Evolutionary conservation across 2,329 filamentous ascomycete genomes (phyloP).

Genomic region (Phialophora chinensis): DNA sequence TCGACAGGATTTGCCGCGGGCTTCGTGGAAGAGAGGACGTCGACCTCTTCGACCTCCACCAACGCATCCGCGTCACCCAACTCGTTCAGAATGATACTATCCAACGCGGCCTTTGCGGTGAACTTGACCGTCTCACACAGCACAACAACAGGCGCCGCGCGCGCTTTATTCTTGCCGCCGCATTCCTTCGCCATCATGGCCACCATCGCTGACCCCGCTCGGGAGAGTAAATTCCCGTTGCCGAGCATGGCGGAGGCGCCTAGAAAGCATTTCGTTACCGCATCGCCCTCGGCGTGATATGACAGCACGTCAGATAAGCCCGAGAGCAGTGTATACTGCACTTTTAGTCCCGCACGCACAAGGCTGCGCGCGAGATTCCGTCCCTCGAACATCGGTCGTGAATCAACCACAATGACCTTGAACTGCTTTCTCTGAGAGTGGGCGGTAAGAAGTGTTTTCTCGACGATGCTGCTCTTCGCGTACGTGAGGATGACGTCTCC

Average conservation of each 20-base stretch:
- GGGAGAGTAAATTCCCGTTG: slow-evolving; percentile 87
- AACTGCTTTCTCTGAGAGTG: slow-evolving; percentile 71
- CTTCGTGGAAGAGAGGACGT: slow-evolving; percentile 32
- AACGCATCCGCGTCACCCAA: slow-evolving; percentile 77
- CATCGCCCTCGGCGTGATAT: slow-evolving; percentile 51
- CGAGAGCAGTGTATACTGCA: slow-evolving; percentile 81
- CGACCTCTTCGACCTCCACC: slow-evolving; percentile 40
- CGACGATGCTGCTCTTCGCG: slow-evolving; percentile 83
- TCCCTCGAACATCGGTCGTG: slow-evolving; percentile 72
- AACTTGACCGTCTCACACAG: slow-evolving; percentile 97
- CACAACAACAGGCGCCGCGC: slow-evolving; percentile 79
- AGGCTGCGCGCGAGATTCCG: slow-evolving; percentile 74
- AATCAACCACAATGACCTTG: slow-evolving; percentile 83
- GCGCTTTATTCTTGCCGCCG: slow-evolving; percentile 50
- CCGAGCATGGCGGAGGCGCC: slow-evolving; percentile 95
- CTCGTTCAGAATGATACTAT: slow-evolving; percentile 94
- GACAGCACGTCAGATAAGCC: slow-evolving; percentile 74
- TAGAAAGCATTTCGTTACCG: slow-evolving; percentile 74
- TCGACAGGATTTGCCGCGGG: slow-evolving; percentile 35
- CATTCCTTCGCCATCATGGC: slow-evolving; percentile 78
- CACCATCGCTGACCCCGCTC: slow-evolving; percentile 83
- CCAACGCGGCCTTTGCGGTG: slow-evolving; percentile 83
- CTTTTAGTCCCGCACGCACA: slow-evolving; percentile 70
- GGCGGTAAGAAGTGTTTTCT: slow-evolving; percentile 78
- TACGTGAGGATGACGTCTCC: slow-evolving; percentile 87